A percentile compares a stretch with the other conserved stretches of the same genome.
phyloP scores from a whole-genome alignment of 225 moss, liverwort and hornwort genomes.

The Pseudoscleropodium purum region DNA sequence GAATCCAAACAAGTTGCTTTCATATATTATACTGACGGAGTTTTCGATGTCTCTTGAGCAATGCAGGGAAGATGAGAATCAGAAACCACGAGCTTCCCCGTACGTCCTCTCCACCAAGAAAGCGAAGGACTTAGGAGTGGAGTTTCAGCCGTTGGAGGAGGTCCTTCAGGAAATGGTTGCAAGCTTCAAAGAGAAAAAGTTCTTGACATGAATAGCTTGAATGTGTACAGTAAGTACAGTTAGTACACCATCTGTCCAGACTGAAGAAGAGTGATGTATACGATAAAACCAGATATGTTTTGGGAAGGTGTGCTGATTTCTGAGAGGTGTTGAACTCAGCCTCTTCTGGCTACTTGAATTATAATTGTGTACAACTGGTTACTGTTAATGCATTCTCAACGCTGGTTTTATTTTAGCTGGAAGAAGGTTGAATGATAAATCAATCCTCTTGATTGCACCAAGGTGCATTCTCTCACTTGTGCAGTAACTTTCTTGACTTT shows the following conservation, averaged over 20 bases:
- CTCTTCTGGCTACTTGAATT: background rate
- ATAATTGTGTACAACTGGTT: background rate
- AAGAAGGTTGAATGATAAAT: background rate
- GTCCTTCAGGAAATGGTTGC: slow-evolving; percentile 9
- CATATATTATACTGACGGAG: background rate
- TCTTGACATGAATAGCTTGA: background rate
- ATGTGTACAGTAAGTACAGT: background rate
- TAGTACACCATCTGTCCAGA: background rate
- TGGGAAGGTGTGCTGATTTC: background rate
- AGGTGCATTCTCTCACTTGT: background rate
- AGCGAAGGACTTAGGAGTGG: background rate
- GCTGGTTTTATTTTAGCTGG: too few relatives aligned
- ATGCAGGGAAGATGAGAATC: background rate
- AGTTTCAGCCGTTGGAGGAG: slow-evolving; percentile 6
- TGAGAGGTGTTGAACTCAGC: background rate
- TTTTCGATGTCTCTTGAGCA: background rate
- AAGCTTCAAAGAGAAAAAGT: background rate
- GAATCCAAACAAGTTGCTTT: too few relatives aligned
- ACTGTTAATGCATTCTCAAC: background rate
- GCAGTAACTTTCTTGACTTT: background rate
- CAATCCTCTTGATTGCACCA: background rate
- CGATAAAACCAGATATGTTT: background rate
- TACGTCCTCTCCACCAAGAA: background rate
- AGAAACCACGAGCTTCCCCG: background rate
- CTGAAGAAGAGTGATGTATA: background rate